Percentiles rank a stretch among this genome's conserved stretches.
phyloP scores from a whole-genome alignment of 306 rosid genomes.

The Malus asiatica region DNA sequence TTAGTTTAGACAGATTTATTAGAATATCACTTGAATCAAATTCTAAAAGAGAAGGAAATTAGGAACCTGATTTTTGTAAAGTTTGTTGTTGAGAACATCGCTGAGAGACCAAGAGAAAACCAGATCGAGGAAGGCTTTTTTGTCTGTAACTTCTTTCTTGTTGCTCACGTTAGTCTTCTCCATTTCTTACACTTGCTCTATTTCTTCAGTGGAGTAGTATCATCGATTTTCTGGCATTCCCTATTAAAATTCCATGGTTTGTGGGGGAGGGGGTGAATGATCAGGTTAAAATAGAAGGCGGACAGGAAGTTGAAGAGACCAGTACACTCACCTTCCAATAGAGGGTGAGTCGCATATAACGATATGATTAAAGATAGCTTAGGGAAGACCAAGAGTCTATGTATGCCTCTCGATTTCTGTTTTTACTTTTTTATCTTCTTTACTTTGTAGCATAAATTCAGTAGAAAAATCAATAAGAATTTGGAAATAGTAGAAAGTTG shows the following conservation, averaged over 20 bases:
- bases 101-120: constrained; percentile 33
- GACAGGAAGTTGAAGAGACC: not conserved
- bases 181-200: not conserved
- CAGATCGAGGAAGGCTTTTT: constrained; percentile 11
- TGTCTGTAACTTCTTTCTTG: not conserved
- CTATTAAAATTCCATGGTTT: not conserved
- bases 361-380: not conserved
- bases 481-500: too few species aligned
- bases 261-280: not conserved
- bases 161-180: not conserved
- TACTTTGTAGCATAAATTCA: too few species aligned
- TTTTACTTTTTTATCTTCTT: too few species aligned
- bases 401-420: too few species aligned
- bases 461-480: too few species aligned
- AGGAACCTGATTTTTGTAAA: constrained; percentile 22
- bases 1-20: too few species aligned
- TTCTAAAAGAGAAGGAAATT: not conserved
- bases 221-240: not conserved
- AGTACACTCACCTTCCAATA: too few species aligned
- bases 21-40: too few species aligned
- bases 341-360: not conserved
- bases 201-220: not conserved
- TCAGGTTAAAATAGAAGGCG: not conserved
- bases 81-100: constrained; percentile 16
- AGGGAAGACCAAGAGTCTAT: not conserved